These are phyloP conservation scores for Boletellus emodensis DNA, from an alignment of 768 basidiomycete species.

Conservation along the genomic window DNA sequence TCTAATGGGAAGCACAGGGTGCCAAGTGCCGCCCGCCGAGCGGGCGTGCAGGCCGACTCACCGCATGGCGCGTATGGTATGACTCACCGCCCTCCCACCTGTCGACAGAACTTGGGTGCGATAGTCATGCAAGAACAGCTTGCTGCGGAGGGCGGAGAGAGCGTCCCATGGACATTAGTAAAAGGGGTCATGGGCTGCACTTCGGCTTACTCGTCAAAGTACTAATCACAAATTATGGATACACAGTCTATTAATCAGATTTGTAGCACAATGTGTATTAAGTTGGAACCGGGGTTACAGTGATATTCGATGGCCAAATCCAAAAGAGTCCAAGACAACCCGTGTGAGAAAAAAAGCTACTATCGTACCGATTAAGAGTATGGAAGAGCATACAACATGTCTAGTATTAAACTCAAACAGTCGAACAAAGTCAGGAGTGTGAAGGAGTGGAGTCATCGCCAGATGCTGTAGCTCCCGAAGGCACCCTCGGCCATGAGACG, in stretches of 20 bases:
- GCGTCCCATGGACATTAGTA: slow-evolving; percentile 37
- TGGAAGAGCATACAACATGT: slow-evolving; percentile 5
- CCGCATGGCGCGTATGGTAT: background rate
- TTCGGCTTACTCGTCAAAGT: slow-evolving; percentile 22
- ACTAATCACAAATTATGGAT: too few species aligned
- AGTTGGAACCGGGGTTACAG: too few species aligned
- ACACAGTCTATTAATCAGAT: too few species aligned
- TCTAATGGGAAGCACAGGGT: slow-evolving; percentile 60
- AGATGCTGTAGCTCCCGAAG: slow-evolving; percentile 15
- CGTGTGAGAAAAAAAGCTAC: background rate
- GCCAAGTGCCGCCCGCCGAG: slow-evolving; percentile 8
- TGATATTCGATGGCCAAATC: too few species aligned
- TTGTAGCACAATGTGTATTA: too few species aligned
- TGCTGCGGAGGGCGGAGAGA: slow-evolving; percentile 31
- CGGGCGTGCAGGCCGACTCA: background rate
- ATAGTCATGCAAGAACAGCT: slow-evolving; percentile 43
- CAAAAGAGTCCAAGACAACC: background rate
- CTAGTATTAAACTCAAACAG: background rate
- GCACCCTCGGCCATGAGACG: slow-evolving; percentile 36
- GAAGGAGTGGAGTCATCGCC: background rate
- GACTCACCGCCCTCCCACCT: slow-evolving; percentile 23
- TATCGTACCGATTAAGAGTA: slow-evolving; percentile 12
- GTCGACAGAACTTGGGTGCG: slow-evolving; percentile 41
- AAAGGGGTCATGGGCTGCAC: slow-evolving; percentile 16
- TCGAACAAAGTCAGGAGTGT: slow-evolving; percentile 1